phyloP scores from a whole-genome alignment of 2,329 filamentous ascomycete genomes.

The Fonsecaea pedrosoi region DNA sequence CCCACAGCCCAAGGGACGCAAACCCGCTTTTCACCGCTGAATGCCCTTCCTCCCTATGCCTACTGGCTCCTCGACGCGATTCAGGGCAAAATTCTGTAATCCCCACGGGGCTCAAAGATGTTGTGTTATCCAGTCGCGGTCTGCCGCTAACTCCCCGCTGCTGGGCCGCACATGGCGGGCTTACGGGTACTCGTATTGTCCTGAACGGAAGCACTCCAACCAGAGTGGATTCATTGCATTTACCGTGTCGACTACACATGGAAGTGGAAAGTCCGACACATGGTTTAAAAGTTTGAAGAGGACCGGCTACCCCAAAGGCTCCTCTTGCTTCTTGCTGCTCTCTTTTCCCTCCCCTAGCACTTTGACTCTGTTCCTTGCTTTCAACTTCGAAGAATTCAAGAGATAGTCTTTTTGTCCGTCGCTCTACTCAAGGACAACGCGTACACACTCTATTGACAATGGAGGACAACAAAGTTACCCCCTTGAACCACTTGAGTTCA shows the following conservation, averaged over 20 bases:
- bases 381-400: not conserved
- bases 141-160: not conserved
- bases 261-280: not conserved
- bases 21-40: conserved; percentile 4
- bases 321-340: not conserved
- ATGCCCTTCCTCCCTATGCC: not conserved
- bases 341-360: not conserved
- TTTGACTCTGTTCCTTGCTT: not conserved
- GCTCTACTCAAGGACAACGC: not conserved
- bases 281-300: not conserved
- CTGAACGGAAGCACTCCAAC: not conserved
- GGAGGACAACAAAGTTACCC: conserved; percentile 16
- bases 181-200: not conserved
- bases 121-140: not conserved
- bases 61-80: conserved; percentile 2
- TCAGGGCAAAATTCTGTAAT: not conserved
- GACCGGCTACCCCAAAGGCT: not conserved
- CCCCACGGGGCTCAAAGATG: conserved; percentile 1
- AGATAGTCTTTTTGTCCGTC: not conserved
- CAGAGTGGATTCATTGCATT: not conserved
- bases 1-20: not conserved
- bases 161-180: not conserved
- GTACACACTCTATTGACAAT: not conserved
- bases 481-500: conserved; percentile 16
- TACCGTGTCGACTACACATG: not conserved